Evolutionary conservation across 2,329 filamentous ascomycete genomes (phyloP).

Genomic region (Akanthomyces dipterigenus): DNA sequence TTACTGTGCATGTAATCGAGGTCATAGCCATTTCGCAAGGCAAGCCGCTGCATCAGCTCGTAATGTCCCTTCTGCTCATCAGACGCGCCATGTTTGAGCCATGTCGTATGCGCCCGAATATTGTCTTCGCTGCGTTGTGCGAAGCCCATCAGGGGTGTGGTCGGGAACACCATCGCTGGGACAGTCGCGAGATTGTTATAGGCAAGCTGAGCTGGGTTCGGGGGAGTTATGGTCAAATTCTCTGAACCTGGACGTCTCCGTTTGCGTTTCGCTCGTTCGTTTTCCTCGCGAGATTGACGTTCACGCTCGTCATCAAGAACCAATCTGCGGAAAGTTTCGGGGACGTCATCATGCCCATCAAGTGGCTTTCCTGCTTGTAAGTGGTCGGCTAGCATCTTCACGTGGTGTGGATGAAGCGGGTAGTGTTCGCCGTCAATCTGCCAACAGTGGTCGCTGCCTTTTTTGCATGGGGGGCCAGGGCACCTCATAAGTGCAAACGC

Average conservation of each 20-base stretch:
- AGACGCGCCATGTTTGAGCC: constrained; percentile 6
- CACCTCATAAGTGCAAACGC: constrained; percentile 12
- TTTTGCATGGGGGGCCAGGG: constrained; percentile 9
- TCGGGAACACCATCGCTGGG: constrained; percentile 8
- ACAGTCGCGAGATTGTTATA: neutral
- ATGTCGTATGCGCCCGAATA: constrained; percentile 7
- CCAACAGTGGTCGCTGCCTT: constrained; percentile 13
- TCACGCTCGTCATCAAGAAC: constrained; percentile 13
- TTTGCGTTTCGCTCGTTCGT: constrained; percentile 9
- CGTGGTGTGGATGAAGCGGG: constrained; percentile 33
- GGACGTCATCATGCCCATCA: constrained; percentile 14
- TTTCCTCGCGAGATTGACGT: constrained; percentile 9
- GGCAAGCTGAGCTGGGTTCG: neutral
- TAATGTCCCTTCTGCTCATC: constrained; percentile 12
- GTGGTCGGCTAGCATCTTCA: no score
- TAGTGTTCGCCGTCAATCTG: constrained; percentile 8
- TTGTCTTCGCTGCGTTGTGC: constrained; percentile 8
- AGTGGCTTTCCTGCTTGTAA: constrained; percentile 11
- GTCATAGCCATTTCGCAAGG: constrained; percentile 8
- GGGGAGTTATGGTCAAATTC: neutral
- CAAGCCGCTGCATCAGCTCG: constrained; percentile 3
- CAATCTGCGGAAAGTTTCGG: constrained; percentile 10
- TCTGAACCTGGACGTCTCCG: constrained; percentile 1
- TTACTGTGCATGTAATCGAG: constrained; percentile 12
- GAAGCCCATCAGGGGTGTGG: constrained; percentile 9